Evolutionary conservation across 2,329 filamentous ascomycete species (phyloP), one percentile per base, ranked within the genome.

Genomic region (Penicillium decumbens): DNA sequence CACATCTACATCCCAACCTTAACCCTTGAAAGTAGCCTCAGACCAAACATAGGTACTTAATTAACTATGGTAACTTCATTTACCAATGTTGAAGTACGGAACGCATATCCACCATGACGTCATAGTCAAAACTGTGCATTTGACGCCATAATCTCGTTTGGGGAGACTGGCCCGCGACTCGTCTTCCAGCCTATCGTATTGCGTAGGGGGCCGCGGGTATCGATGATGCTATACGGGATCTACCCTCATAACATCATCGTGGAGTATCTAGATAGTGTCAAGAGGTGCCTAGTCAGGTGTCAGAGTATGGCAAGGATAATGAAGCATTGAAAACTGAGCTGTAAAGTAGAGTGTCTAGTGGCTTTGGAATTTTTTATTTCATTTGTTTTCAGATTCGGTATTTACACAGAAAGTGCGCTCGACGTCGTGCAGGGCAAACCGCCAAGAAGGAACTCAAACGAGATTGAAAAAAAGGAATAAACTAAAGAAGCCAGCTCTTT

Each of bases 401-500:
- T 59, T 41, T 59, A 57, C 53, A 57, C 30, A 51, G 32, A 37
- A 37, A 40, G 43, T 49, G 48, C 47, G 53, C 39, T 37, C 23
- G 25, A 25, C 33, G n/a, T 41, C 46, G 48, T 37, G 20, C 33
- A 29, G n/a, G 37, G 45, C 37, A 45, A 37, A 51, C 51, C 32
- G 32, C 33, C 15, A 41, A 47, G 25, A 18, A 41, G 28, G 28
- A n/a, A 45, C 25, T 30, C 25, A 44, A 44, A 44, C 20, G 20
- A 29, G 37, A 29, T 24, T 23, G 23, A 2, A 35, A 27, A 41
- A 29, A 13, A 43, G 33, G 32, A 37, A 46, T 7, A 35, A 52
- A 43, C 33, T 27, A 28, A 49, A 45, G 45, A 45, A 28, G 9
- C 49, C 49, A 57, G 54, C 45, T 53, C 46, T 49, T 37, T 37